These are phyloP conservation scores for Macadamia tetraphylla DNA, from an alignment of 164 flowering plant species.

Conservation along the genomic window DNA sequence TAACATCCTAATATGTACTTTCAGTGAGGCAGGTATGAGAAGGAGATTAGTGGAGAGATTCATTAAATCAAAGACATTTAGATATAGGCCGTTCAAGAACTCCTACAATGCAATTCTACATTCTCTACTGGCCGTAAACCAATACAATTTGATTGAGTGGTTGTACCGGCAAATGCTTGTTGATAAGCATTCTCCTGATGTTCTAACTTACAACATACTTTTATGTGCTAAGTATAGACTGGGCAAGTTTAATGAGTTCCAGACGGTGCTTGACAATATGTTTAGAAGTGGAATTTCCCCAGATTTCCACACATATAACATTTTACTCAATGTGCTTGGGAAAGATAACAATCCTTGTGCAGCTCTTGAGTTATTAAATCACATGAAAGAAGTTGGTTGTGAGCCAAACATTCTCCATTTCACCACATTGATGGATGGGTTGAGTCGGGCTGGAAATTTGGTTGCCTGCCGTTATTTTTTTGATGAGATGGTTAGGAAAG, in stretches of 20 bases:
- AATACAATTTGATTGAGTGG: constrained; percentile 81
- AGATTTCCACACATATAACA: constrained; percentile 76
- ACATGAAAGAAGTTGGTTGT: constrained; percentile 73
- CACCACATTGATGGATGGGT: constrained; percentile 85
- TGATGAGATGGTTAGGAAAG: constrained; percentile 61
- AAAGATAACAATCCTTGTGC: constrained; percentile 63
- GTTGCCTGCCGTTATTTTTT: constrained; percentile 76
- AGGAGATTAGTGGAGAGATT: constrained; percentile 73
- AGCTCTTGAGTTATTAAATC: constrained; percentile 65
- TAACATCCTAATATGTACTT: constrained; percentile 72
- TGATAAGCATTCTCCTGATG: constrained; percentile 58
- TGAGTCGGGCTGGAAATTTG: constrained; percentile 83
- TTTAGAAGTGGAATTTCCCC: constrained; percentile 51
- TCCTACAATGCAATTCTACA: constrained; percentile 78
- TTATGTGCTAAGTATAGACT: constrained; percentile 64
- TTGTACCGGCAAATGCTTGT: constrained; percentile 67
- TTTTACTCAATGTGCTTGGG: constrained; percentile 76
- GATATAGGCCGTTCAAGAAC: constrained; percentile 66
- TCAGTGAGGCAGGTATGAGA: constrained; percentile 71
- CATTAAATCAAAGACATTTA: constrained; percentile 64
- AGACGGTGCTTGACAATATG: constrained; percentile 72
- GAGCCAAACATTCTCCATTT: constrained; percentile 72
- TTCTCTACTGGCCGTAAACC: constrained; percentile 47
- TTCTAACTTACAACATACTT: constrained; percentile 66
- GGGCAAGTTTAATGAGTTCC: constrained; percentile 66